Base-by-base conservation (phyloP, 371 early-diverging fungal genomes). In the Syncephalastrum sp. region DNA sequence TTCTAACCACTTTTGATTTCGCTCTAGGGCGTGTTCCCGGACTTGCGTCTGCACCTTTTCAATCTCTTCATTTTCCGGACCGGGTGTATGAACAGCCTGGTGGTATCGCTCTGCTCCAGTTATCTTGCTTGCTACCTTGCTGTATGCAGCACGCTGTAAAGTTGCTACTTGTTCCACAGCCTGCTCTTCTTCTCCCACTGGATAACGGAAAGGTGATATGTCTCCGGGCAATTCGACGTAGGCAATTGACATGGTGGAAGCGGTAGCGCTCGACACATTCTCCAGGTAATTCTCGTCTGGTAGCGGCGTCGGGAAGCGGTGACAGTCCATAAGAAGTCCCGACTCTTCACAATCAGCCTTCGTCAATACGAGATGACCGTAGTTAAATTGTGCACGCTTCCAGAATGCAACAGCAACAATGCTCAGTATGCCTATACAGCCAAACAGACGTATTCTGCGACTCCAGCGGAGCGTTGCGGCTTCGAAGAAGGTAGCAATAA, bases 81-180 rank as follows among this genome's bases (percentile, higher is more conserved):
- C 61, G 2, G 64, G 65, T 19, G 76, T 76, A 42, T 63, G 64
- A 15, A 58, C 17, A 6, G 61, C 69, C 16, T 65, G 64, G 52
- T 73, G 69, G 33, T 68, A 76, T 2, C 70, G 62, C 10, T 47
- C 47, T 0, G 53, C 16, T 5, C 67, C 73, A 5, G 52, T 61
- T 0, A 63, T 58, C n/a, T 43, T 24, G 5, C 58, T 47, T 1
- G 64, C 51, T 15, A 62, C 63, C 46, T 64, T 42, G 7, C 21
- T 41, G 49, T 47, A 72, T 3, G 53, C 16, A 13, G 49, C 48
- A 2, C 62, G 51, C 16, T 68, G 65, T n/a, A 70, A 24, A 0
- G 48, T n/a, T 3, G 59, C 50, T 25, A 69, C 49, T 12, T 58
- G 43, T 41, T 56, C 14, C 38, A 67, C 69, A 15, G 71, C 69